Percentiles rank a stretch among this genome's conserved stretches.
Evolutionary conservation across 805 yeast genomes (phyloP).

Genomic region (Lipomyces mesembrius): DNA sequence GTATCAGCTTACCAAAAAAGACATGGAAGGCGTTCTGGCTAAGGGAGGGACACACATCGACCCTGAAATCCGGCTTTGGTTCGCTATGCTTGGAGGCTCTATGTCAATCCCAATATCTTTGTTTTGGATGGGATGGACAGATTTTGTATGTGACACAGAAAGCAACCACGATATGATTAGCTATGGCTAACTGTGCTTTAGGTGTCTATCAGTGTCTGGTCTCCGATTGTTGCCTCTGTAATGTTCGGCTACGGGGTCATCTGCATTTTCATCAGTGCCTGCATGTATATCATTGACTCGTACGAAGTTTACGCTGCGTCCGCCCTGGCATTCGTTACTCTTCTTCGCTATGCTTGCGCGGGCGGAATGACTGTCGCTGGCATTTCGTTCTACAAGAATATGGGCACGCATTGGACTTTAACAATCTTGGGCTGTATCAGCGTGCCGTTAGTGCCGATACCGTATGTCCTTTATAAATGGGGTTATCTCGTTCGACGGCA

Average conservation of each 20-base stretch:
- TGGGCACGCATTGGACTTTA: slow-evolving; percentile 55
- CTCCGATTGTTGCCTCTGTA: slow-evolving; percentile 65
- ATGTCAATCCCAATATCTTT: slow-evolving; percentile 54
- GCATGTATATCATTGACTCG: slow-evolving; percentile 51
- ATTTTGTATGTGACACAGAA: slow-evolving; percentile 43
- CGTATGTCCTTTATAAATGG: slow-evolving; percentile 57
- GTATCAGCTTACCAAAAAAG: slow-evolving; percentile 22
- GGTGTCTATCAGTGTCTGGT: slow-evolving; percentile 34
- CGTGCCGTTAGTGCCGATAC: slow-evolving; percentile 55
- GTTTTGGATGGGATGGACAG: slow-evolving; percentile 60
- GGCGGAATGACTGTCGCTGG: slow-evolving; percentile 62
- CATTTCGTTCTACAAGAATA: slow-evolving; percentile 54
- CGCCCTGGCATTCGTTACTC: slow-evolving; percentile 80
- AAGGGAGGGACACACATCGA: slow-evolving; percentile 36
- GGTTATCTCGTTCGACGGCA: slow-evolving; percentile 51
- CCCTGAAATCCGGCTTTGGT: slow-evolving; percentile 57
- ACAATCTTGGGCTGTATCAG: slow-evolving; percentile 34
- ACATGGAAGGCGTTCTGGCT: slow-evolving; percentile 13
- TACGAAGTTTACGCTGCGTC: slow-evolving; percentile 64
- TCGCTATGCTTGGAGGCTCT: slow-evolving; percentile 58
- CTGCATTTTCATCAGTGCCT: slow-evolving; percentile 49
- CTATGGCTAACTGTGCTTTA: slow-evolving; percentile 29
- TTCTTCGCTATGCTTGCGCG: slow-evolving; percentile 57
- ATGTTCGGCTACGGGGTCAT: slow-evolving; percentile 49
- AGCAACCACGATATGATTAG: slow-evolving; percentile 35